phyloP scores from a whole-genome alignment of 2,329 filamentous ascomycete genomes.

The Grosmannia penicillata region DNA sequence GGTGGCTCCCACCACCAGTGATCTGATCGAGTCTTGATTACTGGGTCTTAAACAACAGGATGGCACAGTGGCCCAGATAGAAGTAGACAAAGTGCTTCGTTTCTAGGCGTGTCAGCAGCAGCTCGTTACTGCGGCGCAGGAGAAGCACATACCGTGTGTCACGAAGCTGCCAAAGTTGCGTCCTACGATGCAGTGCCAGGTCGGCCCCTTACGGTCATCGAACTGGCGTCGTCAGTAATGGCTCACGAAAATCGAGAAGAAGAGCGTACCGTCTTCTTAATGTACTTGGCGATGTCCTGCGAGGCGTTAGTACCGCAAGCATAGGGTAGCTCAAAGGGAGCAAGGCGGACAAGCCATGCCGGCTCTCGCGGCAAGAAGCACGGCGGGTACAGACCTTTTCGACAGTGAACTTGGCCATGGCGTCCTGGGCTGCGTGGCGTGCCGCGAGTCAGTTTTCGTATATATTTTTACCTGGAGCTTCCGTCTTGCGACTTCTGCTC shows the following conservation, averaged over 20 bases:
- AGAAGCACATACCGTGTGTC: constrained; percentile 63
- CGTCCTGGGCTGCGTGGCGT: constrained; percentile 43
- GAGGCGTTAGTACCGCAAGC: not conserved
- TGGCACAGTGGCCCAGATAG: constrained; percentile 96
- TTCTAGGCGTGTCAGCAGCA: constrained; percentile 37
- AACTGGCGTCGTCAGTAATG: constrained; percentile 44
- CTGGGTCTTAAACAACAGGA: constrained; percentile 98
- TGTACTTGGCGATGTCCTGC: constrained; percentile 88
- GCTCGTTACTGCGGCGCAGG: not conserved
- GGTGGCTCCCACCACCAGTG: not conserved
- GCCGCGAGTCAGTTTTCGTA: not conserved
- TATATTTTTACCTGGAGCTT: too few species aligned
- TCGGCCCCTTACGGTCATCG: constrained; percentile 90
- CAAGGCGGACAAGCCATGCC: too few species aligned
- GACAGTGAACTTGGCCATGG: constrained; percentile 47
- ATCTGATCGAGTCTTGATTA: constrained; percentile 30
- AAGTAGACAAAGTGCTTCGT: constrained; percentile 99
- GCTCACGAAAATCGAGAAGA: not conserved
- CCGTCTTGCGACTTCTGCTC: too few species aligned
- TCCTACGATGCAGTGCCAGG: constrained; percentile 98
- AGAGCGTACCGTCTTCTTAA: constrained; percentile 69
- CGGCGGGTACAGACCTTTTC: constrained; percentile 33
- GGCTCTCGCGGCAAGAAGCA: too few species aligned
- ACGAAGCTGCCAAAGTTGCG: constrained; percentile 99
- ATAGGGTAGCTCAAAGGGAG: too few species aligned